Evolutionary conservation across 2,329 filamentous ascomycete species (phyloP).

Genomic region (Nannizzia gypsea): DNA sequence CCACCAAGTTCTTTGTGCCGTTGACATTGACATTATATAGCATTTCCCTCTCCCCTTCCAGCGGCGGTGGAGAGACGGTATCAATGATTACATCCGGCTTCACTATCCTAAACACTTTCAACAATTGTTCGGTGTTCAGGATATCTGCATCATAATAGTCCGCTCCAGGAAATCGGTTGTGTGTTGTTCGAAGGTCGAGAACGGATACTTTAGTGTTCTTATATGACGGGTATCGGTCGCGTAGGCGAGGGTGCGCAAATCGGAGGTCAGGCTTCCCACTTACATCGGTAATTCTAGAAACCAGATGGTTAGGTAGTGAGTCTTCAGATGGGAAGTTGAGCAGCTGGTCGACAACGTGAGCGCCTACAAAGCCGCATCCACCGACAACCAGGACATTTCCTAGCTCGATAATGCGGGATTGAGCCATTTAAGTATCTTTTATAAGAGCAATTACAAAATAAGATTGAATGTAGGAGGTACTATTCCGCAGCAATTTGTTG

Average conservation of each 20-base stretch:
- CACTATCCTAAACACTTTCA: constrained; percentile 51
- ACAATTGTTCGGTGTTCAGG: constrained; percentile 51
- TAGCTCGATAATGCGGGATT: constrained; percentile 32
- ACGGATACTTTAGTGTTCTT: constrained; percentile 49
- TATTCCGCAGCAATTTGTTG: not conserved
- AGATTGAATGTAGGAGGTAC: not conserved
- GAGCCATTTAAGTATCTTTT: not conserved
- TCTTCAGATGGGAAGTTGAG: constrained; percentile 46
- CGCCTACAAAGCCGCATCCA: constrained; percentile 73
- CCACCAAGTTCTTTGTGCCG: constrained; percentile 60
- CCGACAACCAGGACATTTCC: constrained; percentile 68
- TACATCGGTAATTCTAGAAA: constrained; percentile 8
- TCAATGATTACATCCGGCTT: constrained; percentile 80
- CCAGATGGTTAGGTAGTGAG: not conserved
- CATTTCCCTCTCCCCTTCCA: constrained; percentile 43
- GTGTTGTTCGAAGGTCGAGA: constrained; percentile 58
- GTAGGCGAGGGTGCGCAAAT: constrained; percentile 27
- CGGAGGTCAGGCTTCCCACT: constrained; percentile 23
- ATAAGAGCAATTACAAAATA: not conserved
- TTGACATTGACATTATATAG: constrained; percentile 79
- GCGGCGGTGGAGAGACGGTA: constrained; percentile 61
- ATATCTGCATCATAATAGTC: constrained; percentile 68
- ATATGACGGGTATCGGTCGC: constrained; percentile 32
- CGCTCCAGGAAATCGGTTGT: constrained; percentile 53
- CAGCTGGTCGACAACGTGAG: constrained; percentile 66